Percentiles rank a stretch among this genome's conserved stretches.
Evolutionary conservation across 2,329 filamentous ascomycete species (phyloP).

Genomic region (Pseudogymnoascus verrucosus): DNA sequence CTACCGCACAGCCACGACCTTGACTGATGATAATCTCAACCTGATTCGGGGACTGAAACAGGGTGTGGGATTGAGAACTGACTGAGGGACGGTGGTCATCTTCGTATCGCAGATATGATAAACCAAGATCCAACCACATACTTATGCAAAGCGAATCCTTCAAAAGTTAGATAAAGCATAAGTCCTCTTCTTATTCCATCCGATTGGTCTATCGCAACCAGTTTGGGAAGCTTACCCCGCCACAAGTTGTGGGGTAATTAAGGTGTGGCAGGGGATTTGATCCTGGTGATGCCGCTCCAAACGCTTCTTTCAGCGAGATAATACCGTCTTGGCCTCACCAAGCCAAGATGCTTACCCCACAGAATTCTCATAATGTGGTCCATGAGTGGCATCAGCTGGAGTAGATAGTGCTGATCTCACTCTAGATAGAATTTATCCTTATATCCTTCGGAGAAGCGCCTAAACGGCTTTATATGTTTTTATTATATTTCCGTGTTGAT

Average conservation of each 20-base stretch:
- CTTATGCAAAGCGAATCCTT: background rate
- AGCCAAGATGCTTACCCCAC: background rate
- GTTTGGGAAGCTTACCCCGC: background rate
- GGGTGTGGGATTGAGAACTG: background rate
- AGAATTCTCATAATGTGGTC: background rate
- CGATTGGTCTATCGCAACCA: background rate
- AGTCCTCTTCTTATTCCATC: background rate
- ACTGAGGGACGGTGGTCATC: background rate
- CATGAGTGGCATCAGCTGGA: background rate
- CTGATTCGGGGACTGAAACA: background rate
- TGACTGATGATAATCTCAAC: background rate
- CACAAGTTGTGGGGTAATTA: background rate
- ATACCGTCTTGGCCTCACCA: background rate
- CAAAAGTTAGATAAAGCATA: background rate
- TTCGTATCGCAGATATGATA: background rate
- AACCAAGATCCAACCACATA: background rate
- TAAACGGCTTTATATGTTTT: background rate
- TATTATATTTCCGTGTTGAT: background rate
- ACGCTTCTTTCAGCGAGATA: conserved; percentile 1
- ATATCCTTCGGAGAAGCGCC: background rate
- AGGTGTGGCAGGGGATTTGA: background rate
- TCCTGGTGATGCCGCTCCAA: background rate
- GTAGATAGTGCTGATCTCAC: background rate
- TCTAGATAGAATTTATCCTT: background rate
- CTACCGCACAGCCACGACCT: background rate